Percentiles rank a stretch among this genome's conserved stretches.
Conservation (phyloP, 257 asterid genomes). For the Nicotiana obtusifolia region DNA sequence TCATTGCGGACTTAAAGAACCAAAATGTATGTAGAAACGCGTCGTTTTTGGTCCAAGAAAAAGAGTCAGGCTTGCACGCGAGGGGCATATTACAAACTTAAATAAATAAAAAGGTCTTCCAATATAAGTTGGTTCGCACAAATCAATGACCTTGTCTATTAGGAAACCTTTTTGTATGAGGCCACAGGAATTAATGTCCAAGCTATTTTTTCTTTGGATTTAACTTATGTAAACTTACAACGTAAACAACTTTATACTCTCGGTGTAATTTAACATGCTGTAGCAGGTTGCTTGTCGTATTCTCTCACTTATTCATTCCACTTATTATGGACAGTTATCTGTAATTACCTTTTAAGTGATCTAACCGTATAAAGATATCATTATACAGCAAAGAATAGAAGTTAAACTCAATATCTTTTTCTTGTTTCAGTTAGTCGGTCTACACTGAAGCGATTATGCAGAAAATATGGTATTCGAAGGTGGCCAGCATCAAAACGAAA, state of each 20-base stretch:
- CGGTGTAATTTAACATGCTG: background rate
- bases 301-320: background rate
- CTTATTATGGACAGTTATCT: background rate
- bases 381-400: background rate
- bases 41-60: background rate
- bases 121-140: background rate
- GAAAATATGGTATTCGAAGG: conserved; percentile 83
- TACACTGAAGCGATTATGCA: conserved; percentile 84
- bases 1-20: background rate
- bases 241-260: background rate
- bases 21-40: too few relatives aligned
- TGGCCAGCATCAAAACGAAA: conserved; percentile 57
- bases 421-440: conserved; percentile 75
- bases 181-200: background rate
- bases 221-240: background rate
- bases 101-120: background rate
- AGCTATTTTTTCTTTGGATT: background rate
- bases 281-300: conserved; percentile 3
- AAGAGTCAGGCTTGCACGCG: background rate
- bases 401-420: background rate
- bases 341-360: background rate
- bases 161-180: background rate
- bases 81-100: background rate
- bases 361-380: background rate
- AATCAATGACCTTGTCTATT: background rate